phyloP scores from a whole-genome alignment of 2,329 filamentous ascomycete species.

The Fusarium odoratissimum region DNA sequence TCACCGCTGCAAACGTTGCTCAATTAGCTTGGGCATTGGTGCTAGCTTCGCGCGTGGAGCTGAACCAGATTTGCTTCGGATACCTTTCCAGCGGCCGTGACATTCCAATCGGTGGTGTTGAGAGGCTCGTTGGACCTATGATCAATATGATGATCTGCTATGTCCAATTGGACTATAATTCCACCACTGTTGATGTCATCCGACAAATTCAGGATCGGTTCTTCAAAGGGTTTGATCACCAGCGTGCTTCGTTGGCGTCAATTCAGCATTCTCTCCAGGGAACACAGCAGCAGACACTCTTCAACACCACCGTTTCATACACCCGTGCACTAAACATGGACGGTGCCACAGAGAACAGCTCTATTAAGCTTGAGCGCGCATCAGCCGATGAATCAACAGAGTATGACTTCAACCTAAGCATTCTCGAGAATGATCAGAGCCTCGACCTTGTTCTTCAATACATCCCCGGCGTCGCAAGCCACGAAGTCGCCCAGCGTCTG shows the following conservation, averaged over 20 bases:
- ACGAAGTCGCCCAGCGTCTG: neutral
- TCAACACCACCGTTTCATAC: neutral
- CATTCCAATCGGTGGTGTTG: neutral
- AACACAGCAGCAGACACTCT: neutral
- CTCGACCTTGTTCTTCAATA: neutral
- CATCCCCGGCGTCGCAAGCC: neutral
- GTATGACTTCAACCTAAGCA: neutral
- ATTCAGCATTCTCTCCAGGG: neutral
- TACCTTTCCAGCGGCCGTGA: neutral
- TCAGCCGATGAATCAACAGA: neutral
- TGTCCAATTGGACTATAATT: neutral
- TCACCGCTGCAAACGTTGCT: neutral
- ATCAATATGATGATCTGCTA: neutral
- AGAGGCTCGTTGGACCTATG: neutral
- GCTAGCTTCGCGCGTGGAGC: neutral
- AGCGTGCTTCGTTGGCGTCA: accelerated
- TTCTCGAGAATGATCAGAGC: accelerated
- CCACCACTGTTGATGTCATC: neutral
- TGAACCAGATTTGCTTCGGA: neutral
- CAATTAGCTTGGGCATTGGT: neutral
- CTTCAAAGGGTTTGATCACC: neutral
- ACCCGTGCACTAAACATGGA: neutral
- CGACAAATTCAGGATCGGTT: neutral
- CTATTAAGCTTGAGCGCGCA: neutral
- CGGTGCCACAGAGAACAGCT: accelerated